Conservation (phyloP, 805 yeast genomes). For the Metschnikowia santaceciliae region DNA sequence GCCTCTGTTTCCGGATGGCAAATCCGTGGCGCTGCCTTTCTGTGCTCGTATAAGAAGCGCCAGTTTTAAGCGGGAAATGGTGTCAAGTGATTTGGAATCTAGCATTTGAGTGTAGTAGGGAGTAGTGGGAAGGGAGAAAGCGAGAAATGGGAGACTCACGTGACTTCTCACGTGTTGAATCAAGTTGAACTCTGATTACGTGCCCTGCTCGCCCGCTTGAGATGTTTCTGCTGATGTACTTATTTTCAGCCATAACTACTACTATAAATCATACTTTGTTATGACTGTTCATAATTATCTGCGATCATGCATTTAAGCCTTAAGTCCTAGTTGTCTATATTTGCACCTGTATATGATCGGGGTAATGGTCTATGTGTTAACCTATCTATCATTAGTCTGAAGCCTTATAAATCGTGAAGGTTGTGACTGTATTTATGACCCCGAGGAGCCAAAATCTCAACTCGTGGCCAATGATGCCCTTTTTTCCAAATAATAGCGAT, state of each 20-base stretch:
- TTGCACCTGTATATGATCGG: too few species aligned
- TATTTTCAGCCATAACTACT: too few species aligned
- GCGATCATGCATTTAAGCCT: too few species aligned
- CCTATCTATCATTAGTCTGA: neutral
- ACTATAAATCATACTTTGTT: too few species aligned
- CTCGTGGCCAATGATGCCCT: neutral
- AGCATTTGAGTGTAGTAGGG: constrained; percentile 23
- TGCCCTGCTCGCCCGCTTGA: neutral
- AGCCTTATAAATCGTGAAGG: neutral
- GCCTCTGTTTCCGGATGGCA: constrained; percentile 29
- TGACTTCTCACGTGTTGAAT: neutral
- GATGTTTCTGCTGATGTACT: too few species aligned
- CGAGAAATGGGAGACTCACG: neutral
- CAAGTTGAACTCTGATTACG: neutral
- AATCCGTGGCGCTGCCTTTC: constrained; percentile 5
- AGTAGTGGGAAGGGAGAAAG: neutral
- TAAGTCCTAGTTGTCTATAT: too few species aligned
- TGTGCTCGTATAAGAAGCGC: constrained; percentile 24
- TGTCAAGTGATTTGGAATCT: constrained; percentile 36
- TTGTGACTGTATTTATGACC: neutral
- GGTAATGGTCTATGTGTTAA: neutral
- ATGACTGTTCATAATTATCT: too few species aligned
- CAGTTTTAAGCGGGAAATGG: constrained; percentile 36
- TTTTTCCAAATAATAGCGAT: neutral
- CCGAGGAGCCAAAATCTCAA: neutral